phyloP scores from a whole-genome alignment of 2,329 filamentous ascomycete genomes.

The Zymoseptoria passerinii region DNA sequence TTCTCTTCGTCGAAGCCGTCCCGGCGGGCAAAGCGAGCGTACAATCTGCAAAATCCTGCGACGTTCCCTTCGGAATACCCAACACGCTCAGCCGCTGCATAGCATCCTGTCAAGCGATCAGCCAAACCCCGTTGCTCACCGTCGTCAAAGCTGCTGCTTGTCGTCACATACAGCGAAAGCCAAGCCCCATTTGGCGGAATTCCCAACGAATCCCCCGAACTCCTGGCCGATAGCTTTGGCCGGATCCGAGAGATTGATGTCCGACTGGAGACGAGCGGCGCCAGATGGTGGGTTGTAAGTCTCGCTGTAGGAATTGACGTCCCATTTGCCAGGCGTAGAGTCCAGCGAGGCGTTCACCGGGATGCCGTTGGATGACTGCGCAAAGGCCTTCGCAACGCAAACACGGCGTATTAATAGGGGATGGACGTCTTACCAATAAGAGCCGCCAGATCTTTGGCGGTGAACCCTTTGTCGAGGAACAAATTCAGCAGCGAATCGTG shows the following conservation, averaged over 20 bases:
- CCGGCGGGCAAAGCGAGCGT: conserved; percentile 3
- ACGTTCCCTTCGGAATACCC: conserved; percentile 12
- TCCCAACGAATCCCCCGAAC: conserved; percentile 9
- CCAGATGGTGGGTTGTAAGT: conserved; percentile 21
- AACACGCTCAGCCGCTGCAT: conserved; percentile 19
- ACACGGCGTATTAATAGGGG: neutral
- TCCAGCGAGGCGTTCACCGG: conserved; percentile 35
- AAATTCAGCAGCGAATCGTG: conserved; percentile 37
- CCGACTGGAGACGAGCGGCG: conserved; percentile 26
- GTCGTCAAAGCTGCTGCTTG: neutral
- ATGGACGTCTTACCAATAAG: conserved; percentile 38
- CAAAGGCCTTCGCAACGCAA: conserved; percentile 37
- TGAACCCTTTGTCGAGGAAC: conserved; percentile 46
- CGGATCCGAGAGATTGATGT: conserved; percentile 23
- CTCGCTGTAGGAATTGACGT: conserved; percentile 41
- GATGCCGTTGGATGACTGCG: conserved; percentile 20
- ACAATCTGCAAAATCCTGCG: conserved; percentile 15
- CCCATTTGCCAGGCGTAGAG: conserved; percentile 44
- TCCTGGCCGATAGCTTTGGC: conserved; percentile 2
- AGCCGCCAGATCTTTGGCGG: conserved; percentile 43
- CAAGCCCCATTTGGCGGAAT: conserved; percentile 7
- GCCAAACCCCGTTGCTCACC: neutral
- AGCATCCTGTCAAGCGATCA: neutral
- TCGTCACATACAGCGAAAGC: conserved; percentile 5
- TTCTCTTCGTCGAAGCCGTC: neutral